These are phyloP conservation scores for Boletellus ananas DNA, from an alignment of 768 basidiomycete species.

Conservation along the genomic window DNA sequence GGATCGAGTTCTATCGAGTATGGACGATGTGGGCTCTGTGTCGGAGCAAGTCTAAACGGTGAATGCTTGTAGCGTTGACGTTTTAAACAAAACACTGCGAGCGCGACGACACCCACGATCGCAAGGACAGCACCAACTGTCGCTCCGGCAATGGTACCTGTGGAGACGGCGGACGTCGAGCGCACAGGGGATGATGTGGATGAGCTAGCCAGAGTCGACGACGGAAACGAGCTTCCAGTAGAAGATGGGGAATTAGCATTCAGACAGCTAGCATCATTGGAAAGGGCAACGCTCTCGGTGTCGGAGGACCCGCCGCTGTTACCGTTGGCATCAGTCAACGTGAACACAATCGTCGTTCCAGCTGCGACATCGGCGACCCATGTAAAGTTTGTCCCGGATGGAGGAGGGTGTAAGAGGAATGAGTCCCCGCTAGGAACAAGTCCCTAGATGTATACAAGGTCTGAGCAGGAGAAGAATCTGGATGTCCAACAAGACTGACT, in stretches of 20 bases:
- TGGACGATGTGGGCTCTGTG: conserved; percentile 30
- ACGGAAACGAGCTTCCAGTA: conserved; percentile 30
- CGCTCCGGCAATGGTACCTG: conserved; percentile 44
- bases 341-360: conserved; percentile 56
- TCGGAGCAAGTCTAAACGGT: conserved; percentile 29
- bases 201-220: conserved; percentile 17
- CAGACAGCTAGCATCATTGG: conserved; percentile 51
- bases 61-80: conserved; percentile 21
- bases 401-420: conserved; percentile 42
- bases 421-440: conserved; percentile 60
- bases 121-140: conserved; percentile 53
- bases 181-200: conserved; percentile 20
- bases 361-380: conserved; percentile 58
- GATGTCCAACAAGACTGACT: conserved; percentile 32
- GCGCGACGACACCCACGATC: conserved; percentile 46
- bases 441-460: conserved; percentile 36
- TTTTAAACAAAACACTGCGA: conserved; percentile 50
- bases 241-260: conserved; percentile 51
- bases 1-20: conserved; percentile 39
- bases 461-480: not conserved
- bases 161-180: conserved; percentile 30
- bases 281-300: conserved; percentile 42
- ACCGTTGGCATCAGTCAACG: conserved; percentile 49
- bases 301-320: conserved; percentile 60
- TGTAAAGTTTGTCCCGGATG: conserved; percentile 34